These are phyloP conservation scores for Pseudomassariella vexata DNA, from an alignment of 2,329 filamentous ascomycete species.

Conservation along the genomic window DNA sequence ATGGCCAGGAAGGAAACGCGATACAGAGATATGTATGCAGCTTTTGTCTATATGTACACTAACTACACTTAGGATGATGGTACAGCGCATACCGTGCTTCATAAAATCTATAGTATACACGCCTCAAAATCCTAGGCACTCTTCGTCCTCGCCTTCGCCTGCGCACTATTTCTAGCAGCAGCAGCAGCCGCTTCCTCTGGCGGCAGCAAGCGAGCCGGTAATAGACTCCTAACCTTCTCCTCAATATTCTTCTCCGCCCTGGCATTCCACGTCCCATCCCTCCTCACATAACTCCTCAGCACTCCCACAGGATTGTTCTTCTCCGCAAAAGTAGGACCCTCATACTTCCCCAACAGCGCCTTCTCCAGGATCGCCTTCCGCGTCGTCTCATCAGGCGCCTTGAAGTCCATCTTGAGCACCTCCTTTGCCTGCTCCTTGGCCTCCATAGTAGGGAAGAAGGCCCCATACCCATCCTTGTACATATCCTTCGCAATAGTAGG, in stretches of 20 bases:
- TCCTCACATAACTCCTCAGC: constrained; percentile 29
- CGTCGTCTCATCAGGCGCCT: constrained; percentile 15
- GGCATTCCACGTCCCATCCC: constrained; percentile 25
- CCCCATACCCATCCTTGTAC: constrained; percentile 21
- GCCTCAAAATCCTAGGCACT: constrained; percentile 9
- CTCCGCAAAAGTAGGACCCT: constrained; percentile 22
- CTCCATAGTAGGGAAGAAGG: constrained; percentile 30
- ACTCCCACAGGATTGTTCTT: constrained; percentile 19
- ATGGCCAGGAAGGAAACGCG: too few species aligned
- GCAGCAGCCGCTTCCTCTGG: not conserved
- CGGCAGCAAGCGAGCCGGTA: too few species aligned
- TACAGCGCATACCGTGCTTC: too few species aligned
- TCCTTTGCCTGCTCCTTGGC: constrained; percentile 23
- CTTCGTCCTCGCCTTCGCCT: constrained; percentile 7
- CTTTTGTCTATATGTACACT: constrained; percentile 15
- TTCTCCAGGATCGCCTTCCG: constrained; percentile 28
- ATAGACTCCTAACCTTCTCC: constrained; percentile 19
- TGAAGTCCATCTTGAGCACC: constrained; percentile 11
- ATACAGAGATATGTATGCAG: too few species aligned
- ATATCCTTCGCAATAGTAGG: constrained; percentile 17
- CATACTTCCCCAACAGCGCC: constrained; percentile 31
- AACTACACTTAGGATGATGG: constrained; percentile 11
- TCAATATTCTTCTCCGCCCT: constrained; percentile 16
- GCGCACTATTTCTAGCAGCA: constrained; percentile 3
- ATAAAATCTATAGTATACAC: too few species aligned